These are phyloP conservation scores for Cicer chorassanicum DNA, from an alignment of 306 rosid species.

Conservation along the genomic window DNA sequence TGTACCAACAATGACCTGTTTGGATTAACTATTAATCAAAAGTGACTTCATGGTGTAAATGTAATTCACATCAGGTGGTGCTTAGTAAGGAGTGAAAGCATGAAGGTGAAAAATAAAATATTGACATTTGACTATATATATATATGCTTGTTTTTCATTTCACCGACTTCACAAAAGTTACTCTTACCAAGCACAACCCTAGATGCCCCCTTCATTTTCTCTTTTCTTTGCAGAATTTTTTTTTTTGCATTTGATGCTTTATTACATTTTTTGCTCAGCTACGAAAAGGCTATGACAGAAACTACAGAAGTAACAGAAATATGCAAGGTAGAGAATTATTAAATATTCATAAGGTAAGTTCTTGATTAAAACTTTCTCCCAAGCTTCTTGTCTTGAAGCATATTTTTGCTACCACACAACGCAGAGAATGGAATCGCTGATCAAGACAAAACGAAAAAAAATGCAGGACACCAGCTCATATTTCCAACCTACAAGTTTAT, in stretches of 20 bases:
- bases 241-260: neutral
- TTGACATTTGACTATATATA: conserved; percentile 30
- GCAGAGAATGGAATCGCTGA: neutral
- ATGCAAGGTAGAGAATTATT: conserved; percentile 17
- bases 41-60: conserved; percentile 17
- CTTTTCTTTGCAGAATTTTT: neutral
- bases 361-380: conserved; percentile 19
- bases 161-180: neutral
- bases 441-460: conserved; percentile 3
- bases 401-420: conserved; percentile 25
- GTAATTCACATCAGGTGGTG: conserved; percentile 24
- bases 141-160: conserved; percentile 24
- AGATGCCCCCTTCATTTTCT: conserved; percentile 8
- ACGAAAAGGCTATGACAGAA: conserved; percentile 39
- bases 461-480: conserved; percentile 16
- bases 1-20: conserved; percentile 89
- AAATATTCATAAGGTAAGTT: conserved; percentile 15
- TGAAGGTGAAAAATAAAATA: conserved; percentile 6
- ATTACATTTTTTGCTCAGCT: conserved; percentile 28
- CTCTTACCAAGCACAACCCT: conserved; percentile 9
- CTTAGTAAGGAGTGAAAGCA: conserved; percentile 13
- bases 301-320: conserved; percentile 29
- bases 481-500: conserved; percentile 34
- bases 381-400: conserved; percentile 19
- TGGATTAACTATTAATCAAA: conserved; percentile 36